Conservation (phyloP, 1,284 basidiomycete species). For the Crepidotus sp. region DNA sequence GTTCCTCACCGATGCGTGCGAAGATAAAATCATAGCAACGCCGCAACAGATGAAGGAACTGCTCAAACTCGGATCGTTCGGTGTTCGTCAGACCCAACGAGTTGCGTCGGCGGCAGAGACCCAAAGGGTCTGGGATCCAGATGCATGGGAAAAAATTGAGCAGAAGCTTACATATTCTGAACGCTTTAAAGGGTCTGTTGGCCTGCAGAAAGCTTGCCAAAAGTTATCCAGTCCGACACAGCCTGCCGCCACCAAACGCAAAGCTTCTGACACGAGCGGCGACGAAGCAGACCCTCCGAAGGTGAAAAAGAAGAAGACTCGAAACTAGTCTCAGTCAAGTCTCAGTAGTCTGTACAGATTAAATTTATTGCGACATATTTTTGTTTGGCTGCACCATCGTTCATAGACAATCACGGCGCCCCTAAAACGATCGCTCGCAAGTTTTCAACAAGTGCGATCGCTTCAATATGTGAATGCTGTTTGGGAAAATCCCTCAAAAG, state of each 20-base stretch:
- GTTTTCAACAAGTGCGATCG: neutral
- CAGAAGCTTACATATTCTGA: conserved; percentile 26
- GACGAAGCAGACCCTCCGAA: conserved; percentile 23
- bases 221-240: conserved; percentile 23
- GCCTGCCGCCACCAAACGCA: conserved; percentile 14
- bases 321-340: too few species aligned
- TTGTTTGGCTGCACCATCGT: neutral
- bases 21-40: conserved; percentile 42
- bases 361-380: neutral
- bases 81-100: conserved; percentile 56
- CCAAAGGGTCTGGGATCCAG: conserved; percentile 27
- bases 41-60: conserved; percentile 72
- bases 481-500: conserved; percentile 9
- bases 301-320: conserved; percentile 44
- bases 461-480: neutral
- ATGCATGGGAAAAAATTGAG: conserved; percentile 29
- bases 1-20: conserved; percentile 44
- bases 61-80: conserved; percentile 62
- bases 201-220: conserved; percentile 35
- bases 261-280: conserved; percentile 17
- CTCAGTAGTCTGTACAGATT: neutral
- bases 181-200: conserved; percentile 33
- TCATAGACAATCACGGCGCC: neutral
- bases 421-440: neutral
- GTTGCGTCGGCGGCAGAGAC: conserved; percentile 24